Evolutionary conservation across 2,329 filamentous ascomycete genomes (phyloP).

Genomic region (Beauveria sp.): DNA sequence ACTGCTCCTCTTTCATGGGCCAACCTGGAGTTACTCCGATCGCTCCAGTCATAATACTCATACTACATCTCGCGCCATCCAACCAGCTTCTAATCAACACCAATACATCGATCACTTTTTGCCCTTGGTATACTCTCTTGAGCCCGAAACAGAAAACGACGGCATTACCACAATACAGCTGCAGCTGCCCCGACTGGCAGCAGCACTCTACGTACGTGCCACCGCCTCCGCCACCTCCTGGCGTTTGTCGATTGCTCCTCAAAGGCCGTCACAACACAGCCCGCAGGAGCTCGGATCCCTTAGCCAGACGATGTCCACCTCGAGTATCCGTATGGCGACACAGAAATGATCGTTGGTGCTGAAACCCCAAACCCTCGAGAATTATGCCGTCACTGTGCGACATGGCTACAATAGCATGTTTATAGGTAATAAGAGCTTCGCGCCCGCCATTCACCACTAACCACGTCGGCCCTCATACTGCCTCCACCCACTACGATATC

Average conservation of each 20-base stretch:
- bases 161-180: background rate
- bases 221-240: background rate
- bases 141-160: background rate
- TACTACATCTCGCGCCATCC: background rate
- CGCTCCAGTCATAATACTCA: background rate
- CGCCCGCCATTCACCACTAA: background rate
- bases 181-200: background rate
- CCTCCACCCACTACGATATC: background rate
- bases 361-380: background rate
- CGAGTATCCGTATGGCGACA: background rate
- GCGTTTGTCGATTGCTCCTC: constrained; percentile 2
- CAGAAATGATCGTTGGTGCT: background rate
- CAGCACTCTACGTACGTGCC: background rate
- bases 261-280: background rate
- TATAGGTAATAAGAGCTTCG: background rate
- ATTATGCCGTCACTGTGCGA: background rate
- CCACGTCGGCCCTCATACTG: background rate
- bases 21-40: background rate
- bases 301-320: background rate
- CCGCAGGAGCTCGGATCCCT: constrained; percentile 2
- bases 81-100: background rate
- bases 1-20: background rate
- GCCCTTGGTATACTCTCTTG: background rate
- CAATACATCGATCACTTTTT: background rate
- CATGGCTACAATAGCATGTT: background rate